Evolutionary conservation across 169 alveolate genomes (phyloP), one percentile per base, ranked within the genome.

Genomic region (Amoebophrya sp.): DNA sequence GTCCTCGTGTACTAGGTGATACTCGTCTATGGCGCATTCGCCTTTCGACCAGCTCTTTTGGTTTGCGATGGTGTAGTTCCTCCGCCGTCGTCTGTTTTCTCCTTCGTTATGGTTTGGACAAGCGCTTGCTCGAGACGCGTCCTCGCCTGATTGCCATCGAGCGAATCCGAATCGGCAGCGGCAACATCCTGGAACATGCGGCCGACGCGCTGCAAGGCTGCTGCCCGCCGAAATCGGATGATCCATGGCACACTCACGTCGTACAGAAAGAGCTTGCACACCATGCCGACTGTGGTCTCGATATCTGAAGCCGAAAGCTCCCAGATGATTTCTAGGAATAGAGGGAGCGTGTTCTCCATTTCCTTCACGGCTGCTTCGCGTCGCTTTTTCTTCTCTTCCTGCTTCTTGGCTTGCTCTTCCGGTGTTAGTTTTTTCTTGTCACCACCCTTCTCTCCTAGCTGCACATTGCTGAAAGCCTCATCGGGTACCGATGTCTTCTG

Each of bases 231-330:
- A 41, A 90, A 41, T 10, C 91, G 53, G 83, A 90, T 41, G 38
- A 41, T 53, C 92, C 92, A 90, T 41, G 92, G 92, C 41, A 92
- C 95, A n/a, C 93, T 90, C 92, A 93, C 92, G 41, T 93, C 95
- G 83, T 92, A 91, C 91, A 93, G 91, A 0, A 93, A 90, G 33
- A 91, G 83, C 83, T 93, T 93, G 29, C 94, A 92, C n/a, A 93
- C 93, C 0, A 89, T 90, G 91, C 92, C 90, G 40, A 93, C 92
- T 18, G 95, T 93, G 83, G 91, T 92, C 90, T 93, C 95, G 23
- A 93, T 93, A 40, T 93, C 95, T 90, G 92, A 91, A 23, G 93
- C 90, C 78, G 94, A 92, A 26, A 93, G 83, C 38, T 92, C 94
- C 93, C 93, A 91, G 91, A 92, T 92, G 34, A 93, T 93, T 10